Evolutionary conservation across 192 early-diverging fungal genomes (phyloP), one percentile per base, ranked within the genome.

Genomic region (Coemansia sp.): DNA sequence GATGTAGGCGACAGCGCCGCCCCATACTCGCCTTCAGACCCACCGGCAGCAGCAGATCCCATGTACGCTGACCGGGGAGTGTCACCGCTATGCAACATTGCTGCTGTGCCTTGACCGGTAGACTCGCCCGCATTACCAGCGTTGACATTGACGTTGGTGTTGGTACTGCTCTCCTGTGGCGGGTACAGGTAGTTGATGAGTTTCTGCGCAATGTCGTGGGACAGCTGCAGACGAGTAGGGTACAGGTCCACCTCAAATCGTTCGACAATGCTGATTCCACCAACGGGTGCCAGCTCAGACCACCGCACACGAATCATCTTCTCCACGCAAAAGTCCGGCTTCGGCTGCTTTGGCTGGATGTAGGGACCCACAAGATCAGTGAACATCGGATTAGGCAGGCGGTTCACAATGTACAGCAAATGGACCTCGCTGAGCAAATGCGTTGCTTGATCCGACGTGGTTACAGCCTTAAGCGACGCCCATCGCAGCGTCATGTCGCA

Each of bases 221-320:
- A 95, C 49, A 94, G 83, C 77, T 94, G 92, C 26, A 97, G 74
- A 5, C 91, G 84, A 13, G 95, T 69, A 1, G 95, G 95, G 59
- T 85, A 89, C 59, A 98, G 76, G 61, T 94, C 90, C 45, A 96
- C 84, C 74, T 96, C 95, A 68, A 98, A 89, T 43, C 94, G 91
- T 65, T 95, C 92, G 47, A 98, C 88, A 15, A 98, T 92, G 32
- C 87, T 85, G 62, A 98, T 98, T 18, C 95, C 95, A 36, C 90
- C 95, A 2, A 98, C 93, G 0, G 95, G 92, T 4, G 95, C 91
- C 59, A 93, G 79, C 41, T 93, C 86, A 2, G 69, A 73, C 86
- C 90, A 90, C 68, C 90, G 90, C 15, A 95, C 89, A 26, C 95
- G 85, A 2, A 97, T 73, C 93, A 96, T 95, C 73, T 95, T 96